Conservation (phyloP, 768 basidiomycete genomes). For the Floccularia luteovirens region DNA sequence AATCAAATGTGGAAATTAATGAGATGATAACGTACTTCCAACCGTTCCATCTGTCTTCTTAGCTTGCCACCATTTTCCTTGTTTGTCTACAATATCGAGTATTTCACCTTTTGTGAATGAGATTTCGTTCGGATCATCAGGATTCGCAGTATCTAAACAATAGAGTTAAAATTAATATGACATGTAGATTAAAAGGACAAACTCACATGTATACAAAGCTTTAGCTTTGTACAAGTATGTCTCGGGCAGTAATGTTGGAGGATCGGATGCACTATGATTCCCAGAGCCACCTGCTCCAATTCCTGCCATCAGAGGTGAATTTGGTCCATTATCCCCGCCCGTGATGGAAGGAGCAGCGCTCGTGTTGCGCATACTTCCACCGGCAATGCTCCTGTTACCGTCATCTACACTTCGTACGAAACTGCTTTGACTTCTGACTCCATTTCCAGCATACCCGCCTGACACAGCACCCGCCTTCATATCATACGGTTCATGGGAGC, state of each 20-base stretch:
- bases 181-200: constrained; percentile 7
- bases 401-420: constrained; percentile 37
- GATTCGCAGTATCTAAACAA: constrained; percentile 76
- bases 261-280: constrained; percentile 17
- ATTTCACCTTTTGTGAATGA: constrained; percentile 90
- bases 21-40: constrained; percentile 60
- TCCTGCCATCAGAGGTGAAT: constrained; percentile 65
- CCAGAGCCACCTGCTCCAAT: constrained; percentile 48
- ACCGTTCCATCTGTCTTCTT: constrained; percentile 66
- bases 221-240: constrained; percentile 70
- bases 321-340: constrained; percentile 41
- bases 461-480: constrained; percentile 47
- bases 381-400: constrained; percentile 26
- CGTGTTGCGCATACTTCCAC: constrained; percentile 47
- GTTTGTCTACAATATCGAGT: constrained; percentile 88
- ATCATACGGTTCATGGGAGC: constrained; percentile 63
- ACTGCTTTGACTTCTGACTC: constrained; percentile 46
- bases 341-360: constrained; percentile 31
- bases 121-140: constrained; percentile 95
- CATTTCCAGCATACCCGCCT: constrained; percentile 38
- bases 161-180: constrained; percentile 12
- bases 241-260: constrained; percentile 26
- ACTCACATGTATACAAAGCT: constrained; percentile 80
- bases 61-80: constrained; percentile 93
- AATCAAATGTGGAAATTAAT: constrained; percentile 6